Evolutionary conservation across 108 stramenopile genomes (phyloP), one percentile per base, ranked within the genome.

Genomic region (Skeletonema marinoi): DNA sequence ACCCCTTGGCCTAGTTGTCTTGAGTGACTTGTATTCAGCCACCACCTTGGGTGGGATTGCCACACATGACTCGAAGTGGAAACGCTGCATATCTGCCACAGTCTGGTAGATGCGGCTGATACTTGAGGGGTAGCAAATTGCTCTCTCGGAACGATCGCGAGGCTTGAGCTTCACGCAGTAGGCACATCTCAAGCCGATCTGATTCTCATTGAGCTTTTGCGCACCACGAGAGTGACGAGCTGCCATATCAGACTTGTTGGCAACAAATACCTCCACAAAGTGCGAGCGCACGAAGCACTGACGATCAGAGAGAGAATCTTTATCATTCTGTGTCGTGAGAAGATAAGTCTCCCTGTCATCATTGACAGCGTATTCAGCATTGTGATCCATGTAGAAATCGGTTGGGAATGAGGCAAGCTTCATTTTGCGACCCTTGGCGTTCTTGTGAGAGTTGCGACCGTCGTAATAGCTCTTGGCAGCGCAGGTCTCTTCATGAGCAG

Each of bases 1-100:
- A n/a, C 91, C 95, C 25, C 92, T 86, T 10, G 90, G 90, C 66
- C 94, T 78, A n/a, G 92, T 96, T 16, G 95, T 96, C 75, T 96
- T 93, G 36, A 96, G 66, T 33, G 80, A 75, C 70, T 88, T 89
- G 83, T 96, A 96, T 31, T 85, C 75, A 51, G 87, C 74, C 54
- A 89, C 82, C 21, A 89, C 90, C 60, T 82, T 78, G 2, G 68
- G 62, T 11, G 93, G 93, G 50, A 96, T 96, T 50, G 89, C 89
- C 16, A 80, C 75, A 71, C 95, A 96, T 16, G 86, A 78, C 71
- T 93, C 93, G 69, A 96, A 96, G 81, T 96, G 95, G 77, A 93
- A 94, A 16, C 95, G 85, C 68, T 96, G 93, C 95, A 93, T 94
- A 71, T 91, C 90, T 19, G 88, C 90, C 50, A 93, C 89, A 9